Evolutionary conservation across 352 stramenopile species (phyloP), one percentile per base, ranked within the genome.

Genomic region (Phytophthora sp.): DNA sequence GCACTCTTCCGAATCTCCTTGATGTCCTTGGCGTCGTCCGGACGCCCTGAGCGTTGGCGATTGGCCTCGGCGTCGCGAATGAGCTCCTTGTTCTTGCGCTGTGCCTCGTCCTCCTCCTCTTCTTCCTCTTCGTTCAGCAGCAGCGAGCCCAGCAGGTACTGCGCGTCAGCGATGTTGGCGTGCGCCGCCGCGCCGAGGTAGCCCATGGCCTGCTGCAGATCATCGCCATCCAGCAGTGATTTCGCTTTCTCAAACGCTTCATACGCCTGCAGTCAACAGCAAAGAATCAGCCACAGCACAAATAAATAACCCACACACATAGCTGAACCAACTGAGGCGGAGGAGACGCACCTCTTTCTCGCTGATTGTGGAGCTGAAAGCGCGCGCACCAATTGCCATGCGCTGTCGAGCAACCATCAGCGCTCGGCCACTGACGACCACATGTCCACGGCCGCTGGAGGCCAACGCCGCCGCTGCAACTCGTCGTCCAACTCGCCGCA

Each of bases 1-100:
- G 88, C 88, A 33, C 75, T 79, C 77, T 93, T 94, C 42, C 84
- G 80, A 66, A 95, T 95, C 20, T 77, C 84, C 18, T 78, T 79
- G n/a, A 94, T 81, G 54, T 92, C 79, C 33, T 84, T 52, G 2
- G 74, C 72, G 46, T 91, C 80, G n/a, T 85, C 72, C 0, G 54
- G 26, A 29, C 80, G 64, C 42, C 74, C 63, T 5, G 71, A 79
- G 39, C 61, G 73, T 16, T 84, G 83, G 27, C 88, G 82, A 66
- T 91, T 88, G n/a, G 71, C 56, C 61, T 95, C 84, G 8, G 81
- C 88, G 41, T 95, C 88, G 8, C 77, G 47, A 15, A 91, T 57
- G 18, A 92, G 75, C 56, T 79, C 63, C n/a, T 86, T 73, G 54
- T 46, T 72, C 31, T 57, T 66, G 38, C 45, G 49, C 53, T 79